A percentile compares a stretch with the other conserved stretches of the same genome.
phyloP scores from a whole-genome alignment of 176 grass and related monocot genomes.

The Carex kokanica region DNA sequence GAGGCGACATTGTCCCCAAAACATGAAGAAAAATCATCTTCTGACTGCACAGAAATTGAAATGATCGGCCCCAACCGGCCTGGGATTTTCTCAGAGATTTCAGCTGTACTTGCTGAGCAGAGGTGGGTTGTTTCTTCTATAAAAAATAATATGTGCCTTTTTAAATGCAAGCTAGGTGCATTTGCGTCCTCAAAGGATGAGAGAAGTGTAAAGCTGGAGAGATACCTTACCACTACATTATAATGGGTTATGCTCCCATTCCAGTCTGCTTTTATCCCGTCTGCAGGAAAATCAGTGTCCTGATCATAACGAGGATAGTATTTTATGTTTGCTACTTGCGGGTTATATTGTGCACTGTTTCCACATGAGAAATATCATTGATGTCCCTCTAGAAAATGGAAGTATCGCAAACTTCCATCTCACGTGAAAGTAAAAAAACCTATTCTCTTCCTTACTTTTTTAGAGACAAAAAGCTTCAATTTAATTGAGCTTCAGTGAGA shows the following conservation, averaged over 20 bases:
- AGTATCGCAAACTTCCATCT: neutral
- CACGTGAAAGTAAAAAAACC: neutral
- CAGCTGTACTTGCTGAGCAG: conserved; percentile 46
- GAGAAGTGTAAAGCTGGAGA: neutral
- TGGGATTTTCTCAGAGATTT: conserved; percentile 57
- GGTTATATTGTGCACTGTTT: neutral
- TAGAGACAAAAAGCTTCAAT: neutral
- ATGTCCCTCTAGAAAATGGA: neutral
- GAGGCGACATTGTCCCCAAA: conserved; percentile 3
- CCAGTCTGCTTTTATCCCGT: neutral
- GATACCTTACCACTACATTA: neutral
- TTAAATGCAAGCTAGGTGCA: neutral
- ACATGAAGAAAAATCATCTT: conserved; percentile 15
- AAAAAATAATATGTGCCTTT: neutral
- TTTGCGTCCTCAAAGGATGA: neutral
- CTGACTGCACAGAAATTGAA: conserved; percentile 42
- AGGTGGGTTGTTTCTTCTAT: conserved; percentile 23
- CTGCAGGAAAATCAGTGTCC: neutral
- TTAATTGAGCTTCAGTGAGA: too few relatives aligned
- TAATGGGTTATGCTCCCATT: neutral
- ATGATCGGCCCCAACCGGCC: conserved; percentile 53
- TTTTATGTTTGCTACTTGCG: neutral
- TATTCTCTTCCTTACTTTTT: neutral
- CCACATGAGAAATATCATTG: neutral
- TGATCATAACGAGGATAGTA: neutral